A percentile compares a stretch with the other conserved stretches of the same genome.
Conservation (phyloP, 2,329 filamentous ascomycete genomes). For the Aspergillus tubingensis region DNA sequence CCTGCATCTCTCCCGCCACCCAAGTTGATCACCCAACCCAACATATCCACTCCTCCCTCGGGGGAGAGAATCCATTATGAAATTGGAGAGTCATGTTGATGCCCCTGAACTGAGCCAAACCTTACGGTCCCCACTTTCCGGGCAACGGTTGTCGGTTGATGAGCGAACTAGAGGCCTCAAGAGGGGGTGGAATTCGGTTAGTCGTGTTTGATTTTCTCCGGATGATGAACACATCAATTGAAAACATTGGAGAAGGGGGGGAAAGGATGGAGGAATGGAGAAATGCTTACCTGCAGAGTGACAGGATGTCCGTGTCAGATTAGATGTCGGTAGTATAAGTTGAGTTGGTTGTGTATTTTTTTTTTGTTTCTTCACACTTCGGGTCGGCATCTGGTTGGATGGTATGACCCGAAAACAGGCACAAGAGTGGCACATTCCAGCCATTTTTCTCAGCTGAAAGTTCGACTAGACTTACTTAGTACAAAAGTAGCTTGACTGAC, state of each 20-base stretch:
- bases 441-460: too few species aligned
- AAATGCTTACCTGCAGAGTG: neutral
- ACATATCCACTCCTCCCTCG: neutral
- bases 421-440: neutral
- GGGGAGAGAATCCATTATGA: neutral
- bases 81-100: neutral
- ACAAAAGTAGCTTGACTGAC: too few species aligned
- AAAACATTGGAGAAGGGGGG: neutral
- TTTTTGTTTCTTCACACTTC: neutral
- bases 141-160: conserved; percentile 5
- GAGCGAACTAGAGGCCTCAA: neutral
- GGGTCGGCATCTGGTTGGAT: neutral
- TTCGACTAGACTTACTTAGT: too few species aligned
- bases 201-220: neutral
- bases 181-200: neutral
- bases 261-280: neutral
- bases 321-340: neutral
- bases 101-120: conserved; percentile 10
- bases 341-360: too few species aligned
- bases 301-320: neutral
- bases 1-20: neutral
- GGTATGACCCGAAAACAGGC: neutral
- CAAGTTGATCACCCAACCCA: neutral
- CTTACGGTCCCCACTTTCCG: conserved; percentile 8
- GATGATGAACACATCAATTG: neutral